Conservation (phyloP, 805 yeast genomes). For the Starmerella vaccinii region DNA sequence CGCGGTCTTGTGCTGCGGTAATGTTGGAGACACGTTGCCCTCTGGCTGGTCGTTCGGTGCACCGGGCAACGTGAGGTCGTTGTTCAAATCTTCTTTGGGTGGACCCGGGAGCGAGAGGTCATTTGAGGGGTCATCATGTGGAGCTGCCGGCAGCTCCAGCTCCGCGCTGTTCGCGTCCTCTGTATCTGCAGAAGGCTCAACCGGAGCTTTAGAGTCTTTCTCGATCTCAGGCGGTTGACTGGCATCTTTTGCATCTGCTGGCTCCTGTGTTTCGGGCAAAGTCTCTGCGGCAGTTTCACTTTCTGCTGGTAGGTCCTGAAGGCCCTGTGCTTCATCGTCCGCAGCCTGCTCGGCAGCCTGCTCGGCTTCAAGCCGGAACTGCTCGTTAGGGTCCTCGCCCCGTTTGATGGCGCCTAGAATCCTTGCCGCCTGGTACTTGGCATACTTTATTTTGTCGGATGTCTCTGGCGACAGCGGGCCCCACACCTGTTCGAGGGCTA, state of each 20-base stretch:
- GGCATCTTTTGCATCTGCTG: too few species aligned
- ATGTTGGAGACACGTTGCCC: conserved; percentile 8
- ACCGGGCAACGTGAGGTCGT: conserved; percentile 18
- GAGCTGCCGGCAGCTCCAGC: conserved; percentile 8
- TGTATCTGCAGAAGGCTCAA: neutral
- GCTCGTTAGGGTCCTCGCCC: conserved; percentile 51
- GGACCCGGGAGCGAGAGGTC: conserved; percentile 13
- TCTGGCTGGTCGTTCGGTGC: conserved; percentile 17
- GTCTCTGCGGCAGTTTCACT: too few species aligned
- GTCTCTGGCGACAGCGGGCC: conserved; percentile 30
- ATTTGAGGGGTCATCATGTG: conserved; percentile 1
- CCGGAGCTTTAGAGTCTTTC: too few species aligned
- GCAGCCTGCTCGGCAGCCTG: conserved; percentile 3
- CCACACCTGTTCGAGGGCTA: conserved; percentile 39
- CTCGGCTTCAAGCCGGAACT: conserved; percentile 30
- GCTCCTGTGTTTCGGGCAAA: too few species aligned
- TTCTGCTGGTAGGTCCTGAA: neutral
- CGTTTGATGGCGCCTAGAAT: conserved; percentile 41
- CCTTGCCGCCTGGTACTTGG: conserved; percentile 53
- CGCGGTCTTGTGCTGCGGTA: conserved; percentile 3
- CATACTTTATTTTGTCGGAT: conserved; percentile 42
- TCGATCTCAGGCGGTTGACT: too few species aligned
- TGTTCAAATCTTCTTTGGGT: conserved; percentile 4
- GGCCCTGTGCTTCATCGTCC: neutral
- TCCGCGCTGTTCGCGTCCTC: neutral